Conservation (phyloP, 495 filamentous ascomycete species). For the Neohortaea acidophila region DNA sequence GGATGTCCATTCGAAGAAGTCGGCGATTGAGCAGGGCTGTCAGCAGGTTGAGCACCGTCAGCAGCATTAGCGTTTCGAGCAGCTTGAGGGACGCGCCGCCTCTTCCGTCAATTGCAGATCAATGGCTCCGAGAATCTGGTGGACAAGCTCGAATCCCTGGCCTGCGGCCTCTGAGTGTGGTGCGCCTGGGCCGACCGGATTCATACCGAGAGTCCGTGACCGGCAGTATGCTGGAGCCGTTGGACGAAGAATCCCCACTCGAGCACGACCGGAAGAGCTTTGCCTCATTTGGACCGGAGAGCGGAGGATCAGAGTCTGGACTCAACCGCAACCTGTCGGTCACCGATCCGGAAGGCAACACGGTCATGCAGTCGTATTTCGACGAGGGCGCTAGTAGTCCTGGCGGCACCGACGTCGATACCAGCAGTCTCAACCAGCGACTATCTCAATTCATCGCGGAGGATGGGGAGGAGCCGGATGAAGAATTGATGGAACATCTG, state of each 20-base stretch:
- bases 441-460: constrained; percentile 46
- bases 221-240: constrained; percentile 69
- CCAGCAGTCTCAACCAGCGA: constrained; percentile 50
- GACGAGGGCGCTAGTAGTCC: constrained; percentile 66
- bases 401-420: constrained; percentile 42
- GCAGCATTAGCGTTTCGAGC: constrained; percentile 82
- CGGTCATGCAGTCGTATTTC: constrained; percentile 56
- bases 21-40: constrained; percentile 79
- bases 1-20: constrained; percentile 78
- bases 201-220: constrained; percentile 71
- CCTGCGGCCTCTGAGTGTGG: constrained; percentile 47
- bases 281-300: constrained; percentile 68
- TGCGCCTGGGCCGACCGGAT: constrained; percentile 38
- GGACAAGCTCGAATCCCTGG: constrained; percentile 32
- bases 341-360: constrained; percentile 59
- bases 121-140: constrained; percentile 58
- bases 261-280: constrained; percentile 92
- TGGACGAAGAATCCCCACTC: constrained; percentile 82
- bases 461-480: constrained; percentile 76
- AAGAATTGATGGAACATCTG: constrained; percentile 46
- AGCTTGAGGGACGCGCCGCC: constrained; percentile 78
- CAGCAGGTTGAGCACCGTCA: constrained; percentile 81
- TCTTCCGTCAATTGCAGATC: constrained; percentile 90
- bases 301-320: constrained; percentile 50
- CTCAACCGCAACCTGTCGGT: constrained; percentile 35